Evolutionary conservation across 306 rosid genomes (phyloP).

Genomic region (Begonia peltatifolia): DNA sequence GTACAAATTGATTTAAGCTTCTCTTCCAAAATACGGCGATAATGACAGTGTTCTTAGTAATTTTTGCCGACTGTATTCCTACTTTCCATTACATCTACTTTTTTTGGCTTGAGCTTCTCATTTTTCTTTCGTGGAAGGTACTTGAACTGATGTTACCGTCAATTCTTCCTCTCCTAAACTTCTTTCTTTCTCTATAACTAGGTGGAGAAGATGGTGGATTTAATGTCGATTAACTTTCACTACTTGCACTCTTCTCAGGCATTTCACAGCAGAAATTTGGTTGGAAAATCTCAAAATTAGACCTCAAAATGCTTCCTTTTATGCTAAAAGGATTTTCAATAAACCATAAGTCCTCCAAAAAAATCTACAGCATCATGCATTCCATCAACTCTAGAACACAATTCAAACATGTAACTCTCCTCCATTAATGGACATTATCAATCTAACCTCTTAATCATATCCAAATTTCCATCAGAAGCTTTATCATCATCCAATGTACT

Average conservation of each 20-base stretch:
- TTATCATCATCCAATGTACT: too few relatives aligned
- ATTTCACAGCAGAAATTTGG: conserved; percentile 14
- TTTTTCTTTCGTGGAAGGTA: conserved; percentile 30
- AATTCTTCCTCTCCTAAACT: conserved; percentile 7
- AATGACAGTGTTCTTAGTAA: conserved; percentile 30
- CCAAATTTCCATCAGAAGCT: too few relatives aligned
- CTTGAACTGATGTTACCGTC: conserved; percentile 17
- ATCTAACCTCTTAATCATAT: too few relatives aligned
- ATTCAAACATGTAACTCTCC: conserved; percentile 16
- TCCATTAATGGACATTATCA: background rate
- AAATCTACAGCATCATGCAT: conserved; percentile 45
- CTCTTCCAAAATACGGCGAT: conserved; percentile 18
- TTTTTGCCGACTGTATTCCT: conserved; percentile 2
- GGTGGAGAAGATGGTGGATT: conserved; percentile 41
- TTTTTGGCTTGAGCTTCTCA: conserved; percentile 22
- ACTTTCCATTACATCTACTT: conserved; percentile 6
- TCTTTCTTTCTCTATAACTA: conserved; percentile 13
- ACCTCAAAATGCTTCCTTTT: conserved; percentile 37
- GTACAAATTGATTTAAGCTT: background rate
- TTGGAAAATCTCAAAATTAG: conserved; percentile 49
- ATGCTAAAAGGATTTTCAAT: conserved; percentile 43
- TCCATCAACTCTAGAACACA: conserved; percentile 24
- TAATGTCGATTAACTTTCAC: background rate
- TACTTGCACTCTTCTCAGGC: conserved; percentile 14
- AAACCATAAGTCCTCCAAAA: conserved; percentile 67